Conservation (phyloP, 139 green algal species). For the Marvania coccoides region DNA sequence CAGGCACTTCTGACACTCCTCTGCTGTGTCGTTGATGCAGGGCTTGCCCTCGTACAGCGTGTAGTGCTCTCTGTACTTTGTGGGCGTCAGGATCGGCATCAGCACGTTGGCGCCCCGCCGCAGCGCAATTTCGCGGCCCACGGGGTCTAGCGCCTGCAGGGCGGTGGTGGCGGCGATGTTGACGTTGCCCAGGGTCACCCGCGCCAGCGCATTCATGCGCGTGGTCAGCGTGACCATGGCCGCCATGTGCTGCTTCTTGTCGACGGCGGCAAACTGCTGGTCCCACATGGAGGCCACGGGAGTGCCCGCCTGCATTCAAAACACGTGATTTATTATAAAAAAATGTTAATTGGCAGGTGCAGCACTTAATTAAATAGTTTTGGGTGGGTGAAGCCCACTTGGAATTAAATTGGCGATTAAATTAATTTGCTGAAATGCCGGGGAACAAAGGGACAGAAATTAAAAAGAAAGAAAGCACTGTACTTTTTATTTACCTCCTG, state of each 20-base stretch:
- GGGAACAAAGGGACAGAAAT: no score
- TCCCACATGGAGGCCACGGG: slow-evolving; percentile 28
- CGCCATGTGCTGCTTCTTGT: slow-evolving; percentile 52
- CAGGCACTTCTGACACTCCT: slow-evolving; percentile 57
- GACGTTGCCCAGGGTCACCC: slow-evolving; percentile 43
- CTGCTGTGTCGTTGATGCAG: slow-evolving; percentile 64
- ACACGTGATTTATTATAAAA: no score
- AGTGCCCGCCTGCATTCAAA: slow-evolving; percentile 44
- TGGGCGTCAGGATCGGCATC: slow-evolving; percentile 64
- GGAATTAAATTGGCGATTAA: no score
- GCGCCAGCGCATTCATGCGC: slow-evolving; percentile 55
- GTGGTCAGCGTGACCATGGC: slow-evolving; percentile 54
- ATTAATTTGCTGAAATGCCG: no score
- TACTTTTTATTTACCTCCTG: no score
- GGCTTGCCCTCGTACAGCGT: slow-evolving; percentile 63
- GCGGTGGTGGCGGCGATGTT: slow-evolving; percentile 63
- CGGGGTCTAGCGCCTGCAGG: slow-evolving; percentile 47
- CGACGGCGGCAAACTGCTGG: slow-evolving; percentile 15
- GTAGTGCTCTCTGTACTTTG: slow-evolving; percentile 47
- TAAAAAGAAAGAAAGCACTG: no score
- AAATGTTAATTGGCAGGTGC: no score
- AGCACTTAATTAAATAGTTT: no score
- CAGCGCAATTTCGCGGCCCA: slow-evolving; percentile 56
- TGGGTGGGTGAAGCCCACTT: no score
- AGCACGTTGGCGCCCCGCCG: slow-evolving; percentile 53